Percentiles rank a stretch among this genome's conserved stretches.
These are phyloP conservation scores for Oryza brachyantha DNA, from an alignment of 176 grass and related monocot genomes.

Conservation along the genomic window DNA sequence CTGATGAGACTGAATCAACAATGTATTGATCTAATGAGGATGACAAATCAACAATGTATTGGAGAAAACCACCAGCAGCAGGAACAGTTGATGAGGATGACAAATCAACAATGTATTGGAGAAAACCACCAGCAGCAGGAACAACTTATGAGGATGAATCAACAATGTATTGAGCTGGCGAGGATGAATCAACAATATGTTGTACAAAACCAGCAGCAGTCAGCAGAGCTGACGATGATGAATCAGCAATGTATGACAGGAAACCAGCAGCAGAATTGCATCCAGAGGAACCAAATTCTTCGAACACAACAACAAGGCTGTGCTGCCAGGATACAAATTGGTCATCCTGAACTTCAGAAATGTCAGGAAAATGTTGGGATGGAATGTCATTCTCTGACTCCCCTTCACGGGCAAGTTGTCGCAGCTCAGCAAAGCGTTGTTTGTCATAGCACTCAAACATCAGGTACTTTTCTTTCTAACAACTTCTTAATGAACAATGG, in stretches of 20 bases:
- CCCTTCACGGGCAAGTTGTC: background rate
- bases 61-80: background rate
- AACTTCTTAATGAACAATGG: background rate
- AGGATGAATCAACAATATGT: background rate
- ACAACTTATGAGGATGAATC: background rate
- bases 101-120: background rate
- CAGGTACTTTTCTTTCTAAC: slow-evolving; percentile 6
- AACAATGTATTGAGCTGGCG: background rate
- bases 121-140: background rate
- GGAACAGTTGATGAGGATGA: background rate
- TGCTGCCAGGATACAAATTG: background rate
- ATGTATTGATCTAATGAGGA: background rate
- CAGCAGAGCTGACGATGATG: background rate
- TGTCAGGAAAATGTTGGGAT: slow-evolving; percentile 11
- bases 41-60: background rate
- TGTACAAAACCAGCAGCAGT: background rate
- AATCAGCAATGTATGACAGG: background rate
- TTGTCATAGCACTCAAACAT: background rate
- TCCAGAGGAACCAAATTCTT: background rate
- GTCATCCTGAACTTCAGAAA: background rate
- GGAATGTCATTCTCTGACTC: background rate
- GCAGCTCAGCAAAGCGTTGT: background rate
- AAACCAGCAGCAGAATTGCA: background rate
- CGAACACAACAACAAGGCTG: background rate
- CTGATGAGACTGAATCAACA: background rate